phyloP scores from a whole-genome alignment of 164 flowering plant genomes.

The Annona squamosa region DNA sequence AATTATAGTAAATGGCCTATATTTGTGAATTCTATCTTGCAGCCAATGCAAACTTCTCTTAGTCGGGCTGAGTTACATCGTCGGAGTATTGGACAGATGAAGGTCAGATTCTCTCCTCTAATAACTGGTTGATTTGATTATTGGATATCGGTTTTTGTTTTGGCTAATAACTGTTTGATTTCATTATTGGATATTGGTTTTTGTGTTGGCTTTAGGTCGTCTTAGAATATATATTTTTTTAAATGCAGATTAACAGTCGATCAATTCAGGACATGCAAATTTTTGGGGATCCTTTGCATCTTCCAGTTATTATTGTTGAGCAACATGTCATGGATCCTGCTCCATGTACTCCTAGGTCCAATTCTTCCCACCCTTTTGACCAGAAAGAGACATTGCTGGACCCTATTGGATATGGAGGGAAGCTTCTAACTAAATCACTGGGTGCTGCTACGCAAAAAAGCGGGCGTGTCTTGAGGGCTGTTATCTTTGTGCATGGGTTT shows the following conservation, averaged over 20 bases:
- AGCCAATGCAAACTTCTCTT: constrained; percentile 75
- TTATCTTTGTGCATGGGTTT: constrained; percentile 95
- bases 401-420: constrained; percentile 21
- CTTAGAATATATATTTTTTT: background rate
- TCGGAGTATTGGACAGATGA: constrained; percentile 93
- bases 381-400: constrained; percentile 30
- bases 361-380: constrained; percentile 42
- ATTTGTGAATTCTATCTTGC: constrained; percentile 20
- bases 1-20: constrained; percentile 1
- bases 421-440: constrained; percentile 24
- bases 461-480: constrained; percentile 65
- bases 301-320: constrained; percentile 80
- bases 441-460: constrained; percentile 25
- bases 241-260: constrained; percentile 72
- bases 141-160: background rate
- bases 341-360: constrained; percentile 47
- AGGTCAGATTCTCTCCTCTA: constrained; percentile 30
- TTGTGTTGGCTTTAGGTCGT: background rate
- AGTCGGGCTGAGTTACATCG: constrained; percentile 92
- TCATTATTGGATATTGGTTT: background rate
- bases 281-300: constrained; percentile 70
- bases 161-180: too few species aligned
- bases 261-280: constrained; percentile 91
- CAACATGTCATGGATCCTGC: constrained; percentile 67
- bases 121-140: too few species aligned